phyloP scores from a whole-genome alignment of 129 eudicot genomes.

The Centella asiatica region DNA sequence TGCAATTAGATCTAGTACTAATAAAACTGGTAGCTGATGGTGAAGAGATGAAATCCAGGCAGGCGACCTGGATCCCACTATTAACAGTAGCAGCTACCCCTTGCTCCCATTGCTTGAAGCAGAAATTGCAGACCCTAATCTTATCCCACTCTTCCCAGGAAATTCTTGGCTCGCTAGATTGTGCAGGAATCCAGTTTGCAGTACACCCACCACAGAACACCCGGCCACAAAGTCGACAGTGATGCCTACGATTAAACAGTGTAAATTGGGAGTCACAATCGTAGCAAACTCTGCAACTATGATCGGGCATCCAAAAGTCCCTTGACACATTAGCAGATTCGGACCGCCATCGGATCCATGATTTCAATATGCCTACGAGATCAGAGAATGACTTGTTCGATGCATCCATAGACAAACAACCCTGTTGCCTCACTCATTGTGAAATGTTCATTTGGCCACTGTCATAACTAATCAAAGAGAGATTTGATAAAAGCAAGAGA shows the following conservation, averaged over 20 bases:
- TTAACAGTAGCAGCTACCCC: slow-evolving; percentile 42
- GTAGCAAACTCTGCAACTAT: slow-evolving; percentile 92
- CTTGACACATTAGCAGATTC: slow-evolving; percentile 79
- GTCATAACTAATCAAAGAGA: too few relatives aligned
- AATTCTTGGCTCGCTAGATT: slow-evolving; percentile 18
- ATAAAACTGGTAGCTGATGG: slow-evolving; percentile 60
- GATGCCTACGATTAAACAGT: slow-evolving; percentile 77
- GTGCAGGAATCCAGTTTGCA: slow-evolving; percentile 60
- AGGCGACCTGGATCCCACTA: slow-evolving; percentile 44
- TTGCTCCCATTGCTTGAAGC: slow-evolving; percentile 85
- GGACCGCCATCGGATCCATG: slow-evolving; percentile 67
- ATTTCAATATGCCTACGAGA: slow-evolving; percentile 48
- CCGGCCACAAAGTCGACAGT: slow-evolving; percentile 84
- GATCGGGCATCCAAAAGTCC: slow-evolving; percentile 99
- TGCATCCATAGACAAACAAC: slow-evolving; percentile 50
- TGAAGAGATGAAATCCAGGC: slow-evolving; percentile 43
- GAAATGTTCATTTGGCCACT: slow-evolving; percentile 45
- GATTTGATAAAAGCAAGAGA: too few relatives aligned
- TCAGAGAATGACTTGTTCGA: slow-evolving; percentile 42
- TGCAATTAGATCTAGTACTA: slow-evolving; percentile 62
- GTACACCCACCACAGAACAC: slow-evolving; percentile 89
- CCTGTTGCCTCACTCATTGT: slow-evolving; percentile 48
- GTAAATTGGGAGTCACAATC: slow-evolving; percentile 80
- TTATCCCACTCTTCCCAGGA: slow-evolving; percentile 53
- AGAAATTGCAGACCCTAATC: slow-evolving; percentile 82